Evolutionary conservation across 106 monocot genomes (phyloP).

Genomic region (Allium fistulosum): DNA sequence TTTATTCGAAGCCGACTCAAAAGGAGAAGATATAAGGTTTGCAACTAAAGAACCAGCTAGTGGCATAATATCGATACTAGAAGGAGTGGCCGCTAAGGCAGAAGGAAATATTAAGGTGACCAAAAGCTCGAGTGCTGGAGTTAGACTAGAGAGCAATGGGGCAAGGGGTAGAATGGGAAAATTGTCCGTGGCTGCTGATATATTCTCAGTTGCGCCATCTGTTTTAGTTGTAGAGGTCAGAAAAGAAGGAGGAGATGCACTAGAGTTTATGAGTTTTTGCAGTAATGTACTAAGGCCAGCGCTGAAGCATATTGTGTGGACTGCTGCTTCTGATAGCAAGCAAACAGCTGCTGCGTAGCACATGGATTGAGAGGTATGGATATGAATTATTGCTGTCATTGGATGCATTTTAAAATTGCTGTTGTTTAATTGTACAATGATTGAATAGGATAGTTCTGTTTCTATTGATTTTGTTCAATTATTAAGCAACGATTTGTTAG

Average conservation of each 20-base stretch:
- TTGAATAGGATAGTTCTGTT: too few relatives aligned
- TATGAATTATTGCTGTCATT: too few relatives aligned
- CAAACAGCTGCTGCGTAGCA: neutral
- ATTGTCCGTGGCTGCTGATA: conserved; percentile 51
- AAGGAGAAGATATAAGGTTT: conserved; percentile 35
- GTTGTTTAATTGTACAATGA: too few relatives aligned
- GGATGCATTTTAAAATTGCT: too few relatives aligned
- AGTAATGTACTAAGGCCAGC: conserved; percentile 62
- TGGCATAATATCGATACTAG: conserved; percentile 42
- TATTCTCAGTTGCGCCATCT: conserved; percentile 50
- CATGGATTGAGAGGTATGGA: too few relatives aligned
- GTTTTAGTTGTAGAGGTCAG: conserved; percentile 60
- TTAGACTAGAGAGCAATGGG: conserved; percentile 45
- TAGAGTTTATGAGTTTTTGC: conserved; percentile 56
- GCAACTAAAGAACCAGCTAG: conserved; percentile 52
- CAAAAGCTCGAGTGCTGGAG: conserved; percentile 33
- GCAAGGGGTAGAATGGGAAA: conserved; percentile 29
- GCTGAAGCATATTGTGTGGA: conserved; percentile 54
- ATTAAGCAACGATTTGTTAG: too few relatives aligned
- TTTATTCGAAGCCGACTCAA: conserved; percentile 25
- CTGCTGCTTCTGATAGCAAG: neutral
- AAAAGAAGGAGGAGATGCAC: conserved; percentile 37
- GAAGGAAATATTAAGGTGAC: conserved; percentile 38
- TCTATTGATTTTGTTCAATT: too few relatives aligned
- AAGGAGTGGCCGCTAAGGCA: conserved; percentile 30